Conservation (phyloP, 768 basidiomycete species). For the Suillus weaverae region DNA sequence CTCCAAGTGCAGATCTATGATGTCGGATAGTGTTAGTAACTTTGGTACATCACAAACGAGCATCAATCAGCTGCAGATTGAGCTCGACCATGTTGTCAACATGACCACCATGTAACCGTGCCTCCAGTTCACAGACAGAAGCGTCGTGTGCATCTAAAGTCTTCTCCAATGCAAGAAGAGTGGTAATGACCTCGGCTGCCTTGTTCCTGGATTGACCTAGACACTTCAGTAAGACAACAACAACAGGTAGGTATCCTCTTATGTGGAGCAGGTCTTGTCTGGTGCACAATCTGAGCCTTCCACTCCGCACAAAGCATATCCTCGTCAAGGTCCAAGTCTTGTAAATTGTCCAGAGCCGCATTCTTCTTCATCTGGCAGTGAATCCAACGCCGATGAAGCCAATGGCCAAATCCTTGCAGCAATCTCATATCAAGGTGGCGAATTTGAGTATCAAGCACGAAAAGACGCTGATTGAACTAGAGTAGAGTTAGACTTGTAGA, state of each 20-base stretch:
- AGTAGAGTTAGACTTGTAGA: too few species aligned
- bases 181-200: too few species aligned
- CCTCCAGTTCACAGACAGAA: constrained; percentile 3
- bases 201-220: too few species aligned
- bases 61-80: constrained; percentile 4
- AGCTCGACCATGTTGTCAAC: constrained; percentile 1
- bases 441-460: constrained; percentile 27
- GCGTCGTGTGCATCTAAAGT: too few species aligned
- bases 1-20: too few species aligned
- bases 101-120: neutral
- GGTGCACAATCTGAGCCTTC: constrained; percentile 6
- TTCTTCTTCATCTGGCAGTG: constrained; percentile 13
- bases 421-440: constrained; percentile 16
- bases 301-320: constrained; percentile 11
- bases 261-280: neutral
- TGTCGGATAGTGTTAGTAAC: too few species aligned
- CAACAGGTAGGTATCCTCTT: too few species aligned
- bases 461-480: constrained; percentile 31
- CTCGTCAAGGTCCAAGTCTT: neutral
- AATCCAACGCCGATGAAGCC: constrained; percentile 14
- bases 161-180: too few species aligned
- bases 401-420: constrained; percentile 14
- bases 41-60: neutral
- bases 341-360: neutral
- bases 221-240: too few species aligned